Evolutionary conservation across 2,329 filamentous ascomycete species (phyloP), one percentile per base, ranked within the genome.

Genomic region (Fusarium proliferatum): DNA sequence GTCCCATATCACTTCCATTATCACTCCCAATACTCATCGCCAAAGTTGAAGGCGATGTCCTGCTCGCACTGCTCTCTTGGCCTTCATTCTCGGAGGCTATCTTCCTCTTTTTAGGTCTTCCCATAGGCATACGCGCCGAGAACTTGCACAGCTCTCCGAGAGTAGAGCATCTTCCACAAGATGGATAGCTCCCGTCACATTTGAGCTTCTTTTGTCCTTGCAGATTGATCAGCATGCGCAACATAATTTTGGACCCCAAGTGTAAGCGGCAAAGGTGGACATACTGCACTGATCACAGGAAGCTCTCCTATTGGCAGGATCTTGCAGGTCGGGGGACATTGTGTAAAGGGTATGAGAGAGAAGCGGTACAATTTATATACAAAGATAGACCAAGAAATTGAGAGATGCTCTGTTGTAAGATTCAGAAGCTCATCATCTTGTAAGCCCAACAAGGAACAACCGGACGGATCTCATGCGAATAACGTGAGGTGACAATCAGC

Each of bases 151-250:
- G 5, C 26, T 78, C 76, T 9, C 59, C 60, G 9, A 56, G 41
- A 8, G 21, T 46, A 11, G 63, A 45, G 19, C 76, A 78, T 61
- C 76, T 66, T 28, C 70, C 72, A 17, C 76, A 78, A 9, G 28
- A 56, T 5, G 76, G 76, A n/a, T 69, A 73, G 26, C 30, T 74
- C 0, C 76, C 76, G 43, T 78, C 76, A 34, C 76, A 78, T 69
- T 76, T 78, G 30, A 78, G 53, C 58, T 78, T 78, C 72, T 76
- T 78, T 49, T 78, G 76, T 41, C 76, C 76, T 78, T 46, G n/a
- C 15, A 34, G 34, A 45, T 66, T 43, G 67, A 61, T 71, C 48
- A 69, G 68, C 43, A 41, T 28, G 56, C 23, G 51, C 6, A 26
- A 51, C n/a, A 51, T 51, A 23, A 23, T n/a, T 26, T 30, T 12